Conservation (phyloP, 116 monocot species). For the Iris pallida region DNA sequence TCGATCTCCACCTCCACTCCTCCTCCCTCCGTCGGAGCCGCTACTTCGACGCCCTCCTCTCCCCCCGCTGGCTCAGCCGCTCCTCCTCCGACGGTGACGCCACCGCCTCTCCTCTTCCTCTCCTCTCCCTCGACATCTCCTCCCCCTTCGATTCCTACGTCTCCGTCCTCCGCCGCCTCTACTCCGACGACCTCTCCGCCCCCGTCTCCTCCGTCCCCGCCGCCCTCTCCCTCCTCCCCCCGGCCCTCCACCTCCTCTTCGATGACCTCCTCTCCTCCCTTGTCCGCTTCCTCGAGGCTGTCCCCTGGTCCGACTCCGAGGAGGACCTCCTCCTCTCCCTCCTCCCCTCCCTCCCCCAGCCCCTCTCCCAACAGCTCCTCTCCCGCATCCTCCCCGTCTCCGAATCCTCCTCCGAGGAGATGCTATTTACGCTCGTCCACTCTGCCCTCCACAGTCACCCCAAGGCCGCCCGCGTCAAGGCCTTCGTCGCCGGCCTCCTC, state of each 20-base stretch:
- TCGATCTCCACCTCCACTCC: constrained; percentile 32
- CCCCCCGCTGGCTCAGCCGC: constrained; percentile 45
- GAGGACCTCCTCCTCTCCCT: constrained; percentile 40
- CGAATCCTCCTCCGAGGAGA: constrained; percentile 40
- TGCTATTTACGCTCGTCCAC: constrained; percentile 59
- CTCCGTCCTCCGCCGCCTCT: constrained; percentile 64
- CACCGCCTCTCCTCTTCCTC: not conserved
- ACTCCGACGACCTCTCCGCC: constrained; percentile 56
- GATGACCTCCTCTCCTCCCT: constrained; percentile 65
- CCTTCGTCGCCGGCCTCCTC: constrained; percentile 63
- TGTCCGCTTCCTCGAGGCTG: constrained; percentile 77
- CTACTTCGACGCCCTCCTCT: constrained; percentile 75
- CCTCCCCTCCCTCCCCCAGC: constrained; percentile 51
- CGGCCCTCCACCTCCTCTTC: constrained; percentile 71
- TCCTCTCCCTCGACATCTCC: constrained; percentile 27
- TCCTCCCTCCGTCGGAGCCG: constrained; percentile 43
- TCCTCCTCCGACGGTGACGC: not conserved
- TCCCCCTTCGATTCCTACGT: constrained; percentile 58
- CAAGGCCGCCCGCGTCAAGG: constrained; percentile 51
- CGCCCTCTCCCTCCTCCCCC: constrained; percentile 65
- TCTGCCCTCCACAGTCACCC: constrained; percentile 64
- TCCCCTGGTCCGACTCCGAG: constrained; percentile 89
- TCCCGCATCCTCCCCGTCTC: constrained; percentile 23
- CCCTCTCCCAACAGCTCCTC: constrained; percentile 54
- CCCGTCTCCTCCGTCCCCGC: constrained; percentile 37